phyloP scores from a whole-genome alignment of 768 basidiomycete genomes.

The Panaeolus papilionaceus region DNA sequence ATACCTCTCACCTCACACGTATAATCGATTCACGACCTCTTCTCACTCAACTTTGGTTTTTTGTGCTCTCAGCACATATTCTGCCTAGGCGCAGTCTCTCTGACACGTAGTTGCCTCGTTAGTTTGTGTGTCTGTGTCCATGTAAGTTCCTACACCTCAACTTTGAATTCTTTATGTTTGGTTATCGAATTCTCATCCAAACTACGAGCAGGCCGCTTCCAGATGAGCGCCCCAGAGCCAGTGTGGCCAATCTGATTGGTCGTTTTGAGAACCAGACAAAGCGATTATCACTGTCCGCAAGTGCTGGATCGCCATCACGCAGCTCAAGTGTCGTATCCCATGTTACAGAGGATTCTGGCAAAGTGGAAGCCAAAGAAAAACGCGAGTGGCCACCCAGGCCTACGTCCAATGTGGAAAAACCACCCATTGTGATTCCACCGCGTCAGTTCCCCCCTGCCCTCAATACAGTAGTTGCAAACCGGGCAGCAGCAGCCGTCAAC shows the following conservation, averaged over 20 bases:
- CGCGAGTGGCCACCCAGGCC: constrained; percentile 80
- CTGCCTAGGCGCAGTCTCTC: constrained; percentile 7
- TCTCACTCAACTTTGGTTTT: neutral
- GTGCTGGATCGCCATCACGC: constrained; percentile 48
- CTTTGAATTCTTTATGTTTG: constrained; percentile 25
- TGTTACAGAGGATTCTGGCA: constrained; percentile 64
- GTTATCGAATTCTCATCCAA: constrained; percentile 24
- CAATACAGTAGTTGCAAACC: constrained; percentile 39
- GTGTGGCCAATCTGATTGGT: constrained; percentile 90
- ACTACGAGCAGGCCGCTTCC: constrained; percentile 72
- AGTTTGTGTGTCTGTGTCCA: constrained; percentile 18
- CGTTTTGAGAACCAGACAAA: constrained; percentile 86
- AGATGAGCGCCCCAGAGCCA: constrained; percentile 86
- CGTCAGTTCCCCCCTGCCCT: constrained; percentile 40
- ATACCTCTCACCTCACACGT: neutral
- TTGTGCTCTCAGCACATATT: neutral
- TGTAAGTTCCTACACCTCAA: constrained; percentile 36
- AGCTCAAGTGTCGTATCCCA: constrained; percentile 75
- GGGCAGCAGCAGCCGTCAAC: constrained; percentile 20
- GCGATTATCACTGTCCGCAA: constrained; percentile 47
- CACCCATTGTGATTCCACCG: constrained; percentile 42
- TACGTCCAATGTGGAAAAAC: constrained; percentile 39
- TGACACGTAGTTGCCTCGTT: neutral
- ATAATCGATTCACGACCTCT: neutral
- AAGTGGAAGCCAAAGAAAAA: constrained; percentile 72